Base-by-base conservation (phyloP, 768 basidiomycete species). In the Rubroboletus pulcherrimus region DNA sequence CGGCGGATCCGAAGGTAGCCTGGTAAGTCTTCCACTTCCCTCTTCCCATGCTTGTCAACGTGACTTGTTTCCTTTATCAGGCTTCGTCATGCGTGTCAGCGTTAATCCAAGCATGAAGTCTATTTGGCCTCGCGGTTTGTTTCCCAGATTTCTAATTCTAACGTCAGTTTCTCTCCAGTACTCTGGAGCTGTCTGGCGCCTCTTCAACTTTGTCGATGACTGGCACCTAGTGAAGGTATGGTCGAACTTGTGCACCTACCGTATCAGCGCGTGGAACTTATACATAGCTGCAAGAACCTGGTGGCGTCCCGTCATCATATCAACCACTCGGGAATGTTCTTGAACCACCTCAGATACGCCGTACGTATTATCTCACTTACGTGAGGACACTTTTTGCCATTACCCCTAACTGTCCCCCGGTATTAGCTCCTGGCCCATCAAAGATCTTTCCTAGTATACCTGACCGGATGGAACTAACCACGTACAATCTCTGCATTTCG, bases 41-140 rank as follows among this genome's bases (percentile, higher is more conserved):
- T 19, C 41, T 49, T 58, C 51, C 31, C 52, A 60, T 60, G 44
- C 41, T 11, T 43, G 55, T 58, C 55, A 47, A 17, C 6, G 9
- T 14, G 21, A 56, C 35, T 2, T 19, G 30, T 17, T 24, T 34
- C 17, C 47, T 57, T 37, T 34, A 47, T 37, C 47, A 31, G 38
- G 47, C 19, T 12, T 51, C 15, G n/a, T 51, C 33, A 19, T 9
- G 21, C 5, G 7, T 42, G 39, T 35, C 31, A 47, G 21, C 14
- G 39, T 58, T 30, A 14, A 49, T 44, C 41, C 35, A 26, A 35
- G 31, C 8, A 21, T 21, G 14, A 60, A 54, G 57, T 26, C 51
- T 35, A 49, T 49, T 35, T 40, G 14, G 8, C 29, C 40, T 12
- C 57, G 39, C 45, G 45, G 10, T 17, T 14, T 17, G 41, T 37